These are phyloP conservation scores for Hypholoma fasciculare DNA, from an alignment of 768 basidiomycete genomes.

Conservation along the genomic window DNA sequence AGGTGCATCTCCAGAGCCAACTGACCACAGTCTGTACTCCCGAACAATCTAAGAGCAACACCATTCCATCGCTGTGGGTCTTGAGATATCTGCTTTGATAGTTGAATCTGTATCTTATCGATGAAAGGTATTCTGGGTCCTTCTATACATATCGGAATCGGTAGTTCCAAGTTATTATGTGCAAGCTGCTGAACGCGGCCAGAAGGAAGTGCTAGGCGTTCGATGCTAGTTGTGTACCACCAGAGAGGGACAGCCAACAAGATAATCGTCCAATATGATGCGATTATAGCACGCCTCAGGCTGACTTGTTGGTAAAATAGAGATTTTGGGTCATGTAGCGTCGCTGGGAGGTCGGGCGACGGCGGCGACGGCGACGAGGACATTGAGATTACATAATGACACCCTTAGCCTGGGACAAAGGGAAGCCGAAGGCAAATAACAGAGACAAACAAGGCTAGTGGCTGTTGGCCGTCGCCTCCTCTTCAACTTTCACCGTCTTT, in stretches of 20 bases:
- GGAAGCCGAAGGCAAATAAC: constrained; percentile 23
- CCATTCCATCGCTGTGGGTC: constrained; percentile 40
- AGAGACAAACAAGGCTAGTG: constrained; percentile 19
- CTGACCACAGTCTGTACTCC: constrained; percentile 34
- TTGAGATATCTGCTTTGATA: constrained; percentile 2
- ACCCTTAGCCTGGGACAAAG: constrained; percentile 4
- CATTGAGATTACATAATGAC: constrained; percentile 15
- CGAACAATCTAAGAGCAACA: constrained; percentile 35
- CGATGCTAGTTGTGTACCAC: constrained; percentile 93
- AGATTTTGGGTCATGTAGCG: constrained; percentile 46
- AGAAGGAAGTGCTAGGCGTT: constrained; percentile 73
- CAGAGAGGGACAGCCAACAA: constrained; percentile 84
- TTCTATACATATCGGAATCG: constrained; percentile 44
- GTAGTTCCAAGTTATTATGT: constrained; percentile 43
- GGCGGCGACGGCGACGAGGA: neutral
- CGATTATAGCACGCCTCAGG: constrained; percentile 60
- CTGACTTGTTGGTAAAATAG: constrained; percentile 51
- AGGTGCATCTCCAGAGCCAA: neutral
- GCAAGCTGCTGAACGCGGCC: constrained; percentile 56
- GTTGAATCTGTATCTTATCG: constrained; percentile 4
- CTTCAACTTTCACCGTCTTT: constrained; percentile 14
- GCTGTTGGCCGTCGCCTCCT: constrained; percentile 26
- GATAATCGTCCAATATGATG: constrained; percentile 78
- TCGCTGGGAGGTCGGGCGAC: constrained; percentile 14
- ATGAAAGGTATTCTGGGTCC: constrained; percentile 11